A percentile compares a stretch with the other conserved stretches of the same genome.
These are phyloP conservation scores for Trichoderma pleuroti DNA, from an alignment of 2,329 filamentous ascomycete genomes.

Conservation along the genomic window DNA sequence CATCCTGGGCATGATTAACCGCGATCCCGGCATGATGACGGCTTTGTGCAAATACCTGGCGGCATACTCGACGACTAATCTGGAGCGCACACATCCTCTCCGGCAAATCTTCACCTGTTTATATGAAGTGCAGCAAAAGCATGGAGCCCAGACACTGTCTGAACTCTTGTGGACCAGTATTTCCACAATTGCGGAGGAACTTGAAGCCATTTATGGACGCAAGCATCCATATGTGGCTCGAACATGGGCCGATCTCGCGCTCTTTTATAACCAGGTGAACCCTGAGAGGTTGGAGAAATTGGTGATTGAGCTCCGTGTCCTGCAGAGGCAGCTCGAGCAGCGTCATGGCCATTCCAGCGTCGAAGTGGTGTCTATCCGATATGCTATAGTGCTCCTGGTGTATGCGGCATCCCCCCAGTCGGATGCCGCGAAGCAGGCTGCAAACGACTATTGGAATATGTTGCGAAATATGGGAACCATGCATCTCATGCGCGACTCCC, in stretches of 20 bases:
- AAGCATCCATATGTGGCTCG: conserved; percentile 43
- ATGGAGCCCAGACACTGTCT: conserved; percentile 41
- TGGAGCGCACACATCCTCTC: conserved; percentile 42
- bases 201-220: conserved; percentile 43
- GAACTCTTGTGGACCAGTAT: conserved; percentile 42
- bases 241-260: conserved; percentile 41
- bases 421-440: conserved; percentile 35
- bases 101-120: conserved; percentile 42
- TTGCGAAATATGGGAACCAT: conserved; percentile 36
- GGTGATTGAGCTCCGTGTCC: conserved; percentile 35
- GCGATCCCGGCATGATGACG: conserved; percentile 44
- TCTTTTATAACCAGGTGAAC: conserved; percentile 39
- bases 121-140: conserved; percentile 45
- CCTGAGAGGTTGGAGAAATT: conserved; percentile 37
- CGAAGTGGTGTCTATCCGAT: conserved; percentile 40
- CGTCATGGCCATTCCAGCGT: conserved; percentile 31
- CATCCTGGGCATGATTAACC: conserved; percentile 42
- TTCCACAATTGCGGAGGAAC: conserved; percentile 41
- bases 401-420: conserved; percentile 35
- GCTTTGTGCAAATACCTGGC: conserved; percentile 45
- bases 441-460: conserved; percentile 37
- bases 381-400: conserved; percentile 40
- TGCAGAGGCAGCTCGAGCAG: conserved; percentile 37
- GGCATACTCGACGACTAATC: conserved; percentile 42
- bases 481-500: conserved; percentile 36